Base-by-base conservation (phyloP, 106 monocot genomes). In the Apostasia ramifera region DNA sequence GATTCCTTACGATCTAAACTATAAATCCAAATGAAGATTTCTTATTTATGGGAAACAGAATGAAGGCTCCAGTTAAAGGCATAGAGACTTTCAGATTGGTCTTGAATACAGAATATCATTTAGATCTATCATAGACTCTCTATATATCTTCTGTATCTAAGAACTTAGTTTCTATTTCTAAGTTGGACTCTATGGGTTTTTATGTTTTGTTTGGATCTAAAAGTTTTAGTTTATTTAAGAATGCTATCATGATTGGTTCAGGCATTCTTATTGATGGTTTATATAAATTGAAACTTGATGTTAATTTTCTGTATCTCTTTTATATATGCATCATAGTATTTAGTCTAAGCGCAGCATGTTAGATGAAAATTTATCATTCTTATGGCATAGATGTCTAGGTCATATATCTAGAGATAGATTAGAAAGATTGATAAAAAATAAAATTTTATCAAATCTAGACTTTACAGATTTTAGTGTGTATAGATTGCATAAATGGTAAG, bases 221-320 rank as follows among this genome's bases (percentile, higher is more conserved):
- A n/a, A 52, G 12, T 70, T 77, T 70, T 37, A 63, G 49, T 76
- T 69, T 76, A 44, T 69, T 48, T 62, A 76, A 76, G 15, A 61
- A 62, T 39, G 40, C 7, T 7, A 6, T 2, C 11, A 40, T 26
- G 14, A 47, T 67, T 76, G 69, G 59, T 47, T n/a, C 3, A 44
- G 61, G 70, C 2, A 63, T 49, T 26, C 12, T 70, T 2, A 26
- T 1, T 76, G 70, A 76, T 70, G 70, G 42, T 8, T 70, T 76
- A 45, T 66, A 66, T 45, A 70, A 70, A 70, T 39, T 76, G 9
- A 53, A 69, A 4, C 11, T 76, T 38, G 40, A 76, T 43, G 10
- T 44, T 61, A 6, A 2, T 47, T 70, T 77, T 3, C 42, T 15
- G 39, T 51, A 64, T 37, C 52, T 0, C 11, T 60, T 6, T 2